phyloP scores from a whole-genome alignment of 495 filamentous ascomycete species.

The Aspergillus affinis region DNA sequence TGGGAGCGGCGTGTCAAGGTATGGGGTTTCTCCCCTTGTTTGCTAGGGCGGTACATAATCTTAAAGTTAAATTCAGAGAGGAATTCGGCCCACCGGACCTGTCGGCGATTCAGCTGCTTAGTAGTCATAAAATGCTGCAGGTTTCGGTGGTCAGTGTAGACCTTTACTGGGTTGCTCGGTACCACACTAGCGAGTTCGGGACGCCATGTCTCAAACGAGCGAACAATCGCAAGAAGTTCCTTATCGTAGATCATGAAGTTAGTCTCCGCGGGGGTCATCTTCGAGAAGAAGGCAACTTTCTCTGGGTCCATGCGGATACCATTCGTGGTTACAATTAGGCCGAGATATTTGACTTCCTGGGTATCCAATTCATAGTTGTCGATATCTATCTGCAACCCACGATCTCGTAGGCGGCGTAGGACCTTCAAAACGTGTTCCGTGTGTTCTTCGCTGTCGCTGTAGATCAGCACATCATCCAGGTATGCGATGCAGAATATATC shows the following conservation, averaged over 20 bases:
- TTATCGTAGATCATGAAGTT: constrained; percentile 36
- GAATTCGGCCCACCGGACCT: no score
- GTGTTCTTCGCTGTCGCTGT: constrained; percentile 26
- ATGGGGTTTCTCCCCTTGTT: constrained; percentile 18
- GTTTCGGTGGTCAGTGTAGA: no score
- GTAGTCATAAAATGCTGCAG: no score
- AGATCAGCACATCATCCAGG: constrained; percentile 39
- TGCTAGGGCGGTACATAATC: constrained; percentile 25
- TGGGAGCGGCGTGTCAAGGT: constrained; percentile 17
- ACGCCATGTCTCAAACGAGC: constrained; percentile 12
- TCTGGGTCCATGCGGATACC: constrained; percentile 21
- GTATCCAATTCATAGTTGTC: constrained; percentile 33
- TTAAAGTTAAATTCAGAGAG: constrained; percentile 29
- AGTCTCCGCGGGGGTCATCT: constrained; percentile 13
- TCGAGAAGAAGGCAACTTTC: constrained; percentile 30
- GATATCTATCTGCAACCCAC: constrained; percentile 18
- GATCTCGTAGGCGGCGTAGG: constrained; percentile 14
- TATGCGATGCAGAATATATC: constrained; percentile 29
- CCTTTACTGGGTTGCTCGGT: no score
- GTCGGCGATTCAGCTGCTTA: no score
- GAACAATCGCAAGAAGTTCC: constrained; percentile 22
- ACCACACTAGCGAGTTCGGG: no score
- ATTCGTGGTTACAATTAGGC: constrained; percentile 21
- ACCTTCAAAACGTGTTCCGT: constrained; percentile 18
- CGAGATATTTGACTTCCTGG: constrained; percentile 22